A percentile compares a stretch with the other conserved stretches of the same genome.
Evolutionary conservation across 305 asterid species (phyloP).

Genomic region (Solanum chacoense): DNA sequence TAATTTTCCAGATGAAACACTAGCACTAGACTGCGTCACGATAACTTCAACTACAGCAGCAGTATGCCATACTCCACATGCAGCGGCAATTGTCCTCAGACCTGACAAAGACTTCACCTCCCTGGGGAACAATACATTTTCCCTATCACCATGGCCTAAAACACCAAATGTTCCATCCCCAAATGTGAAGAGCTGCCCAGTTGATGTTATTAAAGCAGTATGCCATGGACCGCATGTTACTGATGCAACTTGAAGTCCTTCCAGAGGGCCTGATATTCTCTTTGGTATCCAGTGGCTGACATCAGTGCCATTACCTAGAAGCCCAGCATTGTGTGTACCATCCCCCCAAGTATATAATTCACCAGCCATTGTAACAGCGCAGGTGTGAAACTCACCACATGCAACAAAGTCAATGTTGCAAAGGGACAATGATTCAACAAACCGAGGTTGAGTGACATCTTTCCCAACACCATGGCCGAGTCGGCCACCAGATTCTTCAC

Average conservation of each 20-base stretch:
- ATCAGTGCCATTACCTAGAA: constrained; percentile 76
- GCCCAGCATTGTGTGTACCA: constrained; percentile 86
- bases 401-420: constrained; percentile 69
- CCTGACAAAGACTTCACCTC: constrained; percentile 82
- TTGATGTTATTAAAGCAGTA: constrained; percentile 73
- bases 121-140: constrained; percentile 47
- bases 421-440: constrained; percentile 66
- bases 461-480: constrained; percentile 90
- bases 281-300: constrained; percentile 95
- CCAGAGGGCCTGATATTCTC: constrained; percentile 86
- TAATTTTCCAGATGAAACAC: constrained; percentile 73
- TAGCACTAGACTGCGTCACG: constrained; percentile 62
- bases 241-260: constrained; percentile 69
- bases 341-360: constrained; percentile 99
- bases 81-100: constrained; percentile 75
- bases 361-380: constrained; percentile 85
- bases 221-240: constrained; percentile 99
- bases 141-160: constrained; percentile 87
- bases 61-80: constrained; percentile 99
- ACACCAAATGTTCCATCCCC: constrained; percentile 97
- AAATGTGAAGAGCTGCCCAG: constrained; percentile 81
- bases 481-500: constrained; percentile 96
- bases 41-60: constrained; percentile 95
- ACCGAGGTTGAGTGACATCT: constrained; percentile 60
- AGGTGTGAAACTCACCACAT: constrained; percentile 96